These are phyloP conservation scores for Aspergillus fumigatus DNA, from an alignment of 2,329 filamentous ascomycete genomes.

Conservation along the genomic window DNA sequence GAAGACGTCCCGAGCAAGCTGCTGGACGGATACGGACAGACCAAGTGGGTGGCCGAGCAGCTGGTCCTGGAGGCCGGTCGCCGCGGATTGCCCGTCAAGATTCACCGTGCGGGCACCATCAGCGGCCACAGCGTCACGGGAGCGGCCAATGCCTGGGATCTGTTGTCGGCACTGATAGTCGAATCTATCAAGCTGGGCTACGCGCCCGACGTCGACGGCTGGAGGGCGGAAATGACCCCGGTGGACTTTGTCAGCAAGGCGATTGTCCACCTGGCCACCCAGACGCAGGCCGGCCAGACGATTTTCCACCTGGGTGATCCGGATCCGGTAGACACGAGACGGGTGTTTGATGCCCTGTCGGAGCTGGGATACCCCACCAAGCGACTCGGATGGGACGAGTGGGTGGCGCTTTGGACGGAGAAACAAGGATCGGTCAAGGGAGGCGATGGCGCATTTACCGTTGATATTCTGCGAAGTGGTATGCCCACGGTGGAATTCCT, in stretches of 20 bases:
- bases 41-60: slow-evolving; percentile 76
- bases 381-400: slow-evolving; percentile 64
- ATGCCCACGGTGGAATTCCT: slow-evolving; percentile 74
- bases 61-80: slow-evolving; percentile 65
- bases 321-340: slow-evolving; percentile 60
- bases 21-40: slow-evolving; percentile 70
- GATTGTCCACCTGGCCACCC: slow-evolving; percentile 65
- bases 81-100: slow-evolving; percentile 65
- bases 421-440: slow-evolving; percentile 61
- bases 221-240: slow-evolving; percentile 79
- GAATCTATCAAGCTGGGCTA: slow-evolving; percentile 71
- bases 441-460: slow-evolving; percentile 68
- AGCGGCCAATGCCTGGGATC: slow-evolving; percentile 72
- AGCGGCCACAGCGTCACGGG: slow-evolving; percentile 72
- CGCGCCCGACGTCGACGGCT: slow-evolving; percentile 66
- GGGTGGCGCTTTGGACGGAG: slow-evolving; percentile 69
- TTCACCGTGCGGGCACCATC: slow-evolving; percentile 72
- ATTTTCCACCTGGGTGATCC: slow-evolving; percentile 74
- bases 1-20: slow-evolving; percentile 66
- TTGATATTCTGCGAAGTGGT: slow-evolving; percentile 73
- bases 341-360: slow-evolving; percentile 60
- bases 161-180: slow-evolving; percentile 70
- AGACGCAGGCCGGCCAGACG: slow-evolving; percentile 57
- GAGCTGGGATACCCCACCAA: slow-evolving; percentile 68
- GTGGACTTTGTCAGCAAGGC: slow-evolving; percentile 76